Evolutionary conservation across 2,329 filamentous ascomycete species (phyloP), one percentile per base, ranked within the genome.

Genomic region (Pyrenochaeta sp.): DNA sequence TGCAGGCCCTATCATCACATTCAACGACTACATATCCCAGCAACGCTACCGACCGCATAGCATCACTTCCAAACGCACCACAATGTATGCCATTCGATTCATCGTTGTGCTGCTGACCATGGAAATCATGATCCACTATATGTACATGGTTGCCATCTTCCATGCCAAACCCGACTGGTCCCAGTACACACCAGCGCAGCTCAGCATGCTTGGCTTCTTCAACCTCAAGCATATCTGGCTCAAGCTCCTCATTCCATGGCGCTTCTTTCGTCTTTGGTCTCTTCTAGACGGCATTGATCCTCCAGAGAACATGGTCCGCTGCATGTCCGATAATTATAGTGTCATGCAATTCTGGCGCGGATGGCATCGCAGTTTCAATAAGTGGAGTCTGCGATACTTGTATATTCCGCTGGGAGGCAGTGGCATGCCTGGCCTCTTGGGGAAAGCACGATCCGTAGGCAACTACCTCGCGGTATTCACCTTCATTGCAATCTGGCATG

Each of bases 141-240:
- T 96, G 75, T 99, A 98, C 74, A 91, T 94, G 53, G 90, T 96
- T 43, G 95, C 95, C 55, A 98, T 99, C 68, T 90, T 89, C 68
- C 91, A 96, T 72, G 84, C 89, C 2, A 82, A 84, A 17, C 92
- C 93, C 0, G 81, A 87, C 58, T 99, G 95, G 95, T 81, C 82
- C 23, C 80, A 87, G 20, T 98, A 97, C 79, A 90, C 92, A 0
- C 88, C 95, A 0, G 88, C 90, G 39, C 92, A 99, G 74, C 86
- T 99, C 37, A 90, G 87, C 69, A 87, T 99, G 79, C 84, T 99
- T 11, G 95, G 92, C 32, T 97, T 90, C 80, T 96, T 98, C 82
- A 97, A 97, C 76, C 87, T 99, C 11, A 91, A 97, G 78, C 87
- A 97, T 72, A 96, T 99, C 75, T 99, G 96, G 96, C 84, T 99